Evolutionary conservation across 2,329 filamentous ascomycete genomes (phyloP), one percentile per base, ranked within the genome.

Genomic region (Xylaria sp.): DNA sequence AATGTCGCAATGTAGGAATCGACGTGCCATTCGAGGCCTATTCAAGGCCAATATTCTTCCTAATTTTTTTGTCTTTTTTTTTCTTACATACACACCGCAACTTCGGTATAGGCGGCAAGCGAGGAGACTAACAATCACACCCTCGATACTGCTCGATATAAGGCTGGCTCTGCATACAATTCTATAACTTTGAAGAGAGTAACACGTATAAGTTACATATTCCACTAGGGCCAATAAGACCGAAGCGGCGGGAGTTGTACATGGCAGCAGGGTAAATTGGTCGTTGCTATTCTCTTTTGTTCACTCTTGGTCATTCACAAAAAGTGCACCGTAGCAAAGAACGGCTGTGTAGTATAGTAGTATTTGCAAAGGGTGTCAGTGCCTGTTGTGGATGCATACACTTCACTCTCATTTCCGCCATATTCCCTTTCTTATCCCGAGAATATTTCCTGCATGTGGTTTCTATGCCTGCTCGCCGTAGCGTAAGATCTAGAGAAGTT

Each of bases 31-130:
- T 54, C 19, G 17, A 45, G 39, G 47, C 64, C 34, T 50, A 61
- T 56, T 54, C 19, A 17, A 45, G 39, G 47, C 64, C 64, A 42
- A 45, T 21, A 27, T 56, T 60, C 27, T 47, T 34, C 14, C 24
- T 19, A 6, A 27, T 19, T 53, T 58, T 42, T 32, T 12, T 58
- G 27, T 39, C 6, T 62, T 24, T 24, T 45, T 39, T 34, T 39
- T 27, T 7, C 14, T 27, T 58, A n/a, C 30, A 39, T 17, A n/a
- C 55, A 64, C 69, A 69, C 69, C 69, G 66, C 68, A 70, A 68
- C 55, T 68, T 65, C 39, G 58, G 65, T 57, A 60, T 57, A 57
- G 24, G 42, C 30, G 51, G n/a, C 34, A 34, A 59, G n/a, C 27
- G 34, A 36, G 14, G 39, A n/a, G 59, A 42, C 59, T 30, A 42